A percentile compares a stretch with the other conserved stretches of the same genome.
These are phyloP conservation scores for Aspergillus jensenii DNA, from an alignment of 2,329 filamentous ascomycete genomes.

Conservation along the genomic window DNA sequence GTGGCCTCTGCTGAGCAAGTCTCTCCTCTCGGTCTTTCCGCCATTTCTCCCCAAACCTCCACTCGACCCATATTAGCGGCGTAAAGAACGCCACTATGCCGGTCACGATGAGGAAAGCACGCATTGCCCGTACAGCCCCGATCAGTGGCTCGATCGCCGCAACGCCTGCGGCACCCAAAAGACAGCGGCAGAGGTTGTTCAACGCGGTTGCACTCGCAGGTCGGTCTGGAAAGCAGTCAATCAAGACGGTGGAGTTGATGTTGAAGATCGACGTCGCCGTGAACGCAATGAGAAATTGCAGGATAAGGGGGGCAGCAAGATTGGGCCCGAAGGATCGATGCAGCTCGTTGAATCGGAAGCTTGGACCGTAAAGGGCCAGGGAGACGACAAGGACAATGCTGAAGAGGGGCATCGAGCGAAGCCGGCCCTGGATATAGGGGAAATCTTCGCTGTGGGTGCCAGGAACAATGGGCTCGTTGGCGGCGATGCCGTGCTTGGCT, in stretches of 20 bases:
- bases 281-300: slow-evolving; percentile 41
- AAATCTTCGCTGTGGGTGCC: neutral
- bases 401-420: slow-evolving; percentile 8
- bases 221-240: slow-evolving; percentile 37
- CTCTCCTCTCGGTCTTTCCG: neutral
- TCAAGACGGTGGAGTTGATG: slow-evolving; percentile 37
- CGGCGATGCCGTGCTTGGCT: neutral
- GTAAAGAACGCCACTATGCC: neutral
- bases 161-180: slow-evolving; percentile 36
- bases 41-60: neutral
- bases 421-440: slow-evolving; percentile 5
- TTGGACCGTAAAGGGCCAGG: slow-evolving; percentile 34
- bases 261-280: slow-evolving; percentile 35
- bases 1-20: neutral
- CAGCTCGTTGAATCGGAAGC: slow-evolving; percentile 22
- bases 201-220: slow-evolving; percentile 39
- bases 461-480: neutral
- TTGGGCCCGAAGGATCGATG: slow-evolving; percentile 19
- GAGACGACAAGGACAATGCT: slow-evolving; percentile 6
- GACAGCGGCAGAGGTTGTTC: slow-evolving; percentile 38
- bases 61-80: slow-evolving; percentile 3
- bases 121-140: slow-evolving; percentile 28
- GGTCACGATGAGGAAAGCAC: neutral
- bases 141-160: slow-evolving; percentile 34
- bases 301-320: slow-evolving; percentile 36